Evolutionary conservation across 148 eudicot genomes (phyloP), one percentile per base, ranked within the genome.

Genomic region (Chenopodium album): DNA sequence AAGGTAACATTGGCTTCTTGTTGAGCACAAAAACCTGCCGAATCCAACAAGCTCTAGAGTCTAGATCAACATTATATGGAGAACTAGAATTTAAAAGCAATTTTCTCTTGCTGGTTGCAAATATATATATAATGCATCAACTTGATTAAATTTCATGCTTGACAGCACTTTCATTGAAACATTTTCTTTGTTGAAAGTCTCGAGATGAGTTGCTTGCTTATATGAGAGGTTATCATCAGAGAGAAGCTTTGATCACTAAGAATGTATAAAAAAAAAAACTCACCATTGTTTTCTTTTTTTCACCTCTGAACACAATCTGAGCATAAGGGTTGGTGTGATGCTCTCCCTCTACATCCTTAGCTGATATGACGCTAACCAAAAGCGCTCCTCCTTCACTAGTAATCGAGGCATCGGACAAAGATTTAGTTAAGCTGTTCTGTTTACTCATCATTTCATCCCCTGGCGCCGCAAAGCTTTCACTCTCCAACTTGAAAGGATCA

Each of bases 311-410:
- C 32, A 92, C 54, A 2, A 95, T 75, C 66, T 85, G 75, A 44
- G 85, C 92, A 81, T 92, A 95, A 0, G 99, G 95, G 77, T 95
- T 95, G 78, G 85, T 92, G 78, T 90, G 94, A 76, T 80, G 85
- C 76, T 85, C 85, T 11, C 94, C 98, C 85, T 95, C 99, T 0
- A 94, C 87, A 74, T 92, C 97, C 72, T 87, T 88, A 6, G 99
- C 99, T 79, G 92, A 92, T 75, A 90, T 85, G 62, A 94, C 79
- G 1, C 86, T 87, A 47, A 95, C 92, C 79, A 87, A 79, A 84
- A 95, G 97, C 20, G 87, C 86, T 80, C 99, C 99, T 11, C 93
- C 91, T 77, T 90, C 99, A 44, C 81, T 9, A 9, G 4, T 86
- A 19, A 79, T 77, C 75, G 85, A 86, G 54, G 65, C 87, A 65